Base-by-base conservation (phyloP, 1,139 yeast genomes). In the Suhomyces chickasaworum region DNA sequence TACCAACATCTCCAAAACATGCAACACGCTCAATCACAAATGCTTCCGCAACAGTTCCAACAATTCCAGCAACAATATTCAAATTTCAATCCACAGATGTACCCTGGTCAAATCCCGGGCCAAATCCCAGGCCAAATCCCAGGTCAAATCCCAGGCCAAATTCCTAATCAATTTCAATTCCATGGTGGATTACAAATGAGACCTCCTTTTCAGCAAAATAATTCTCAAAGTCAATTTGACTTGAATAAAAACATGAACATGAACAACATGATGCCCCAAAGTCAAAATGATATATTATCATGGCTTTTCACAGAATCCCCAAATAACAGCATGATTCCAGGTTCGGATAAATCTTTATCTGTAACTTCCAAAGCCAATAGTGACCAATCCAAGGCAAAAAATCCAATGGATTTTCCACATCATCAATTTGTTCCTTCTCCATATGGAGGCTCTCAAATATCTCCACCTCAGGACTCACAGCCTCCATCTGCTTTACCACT, bases 221-320 rank as follows among this genome's bases (percentile, higher is more conserved):
- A 31, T 20, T 15, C 32, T 7, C 32, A 27, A 7, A 29, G 13
- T n/a, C 18, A n/a, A 4, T 15, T 23, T 7, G 37, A 32, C 22
- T 10, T 12, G 3, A 10, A 8, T 12, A 31, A 30, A 12, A 8
- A 18, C 15, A 8, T 31, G 33, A 39, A 39, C 27, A 13, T 34
- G 2, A 22, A 20, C 9, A 35, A 36, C 21, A 35, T 20, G 15
- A 35, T 45, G 7, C 58, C 55, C 9, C 60, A 43, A 49, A 52
- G 47, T 27, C 76, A 70, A 45, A 68, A 59, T 37, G 77, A 73
- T 51, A 70, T 73, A 23, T 54, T 73, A 10, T 66, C 73, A 15
- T 73, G 78, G 78, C 55, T 73, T 8, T 69, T 69, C 50, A 66
- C 64, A 3, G 73, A 68, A 29, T 54, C 64, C 2, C 58, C 47